These are phyloP conservation scores for Fusarium liriodendri DNA, from an alignment of 2,329 filamentous ascomycete genomes.

Conservation along the genomic window DNA sequence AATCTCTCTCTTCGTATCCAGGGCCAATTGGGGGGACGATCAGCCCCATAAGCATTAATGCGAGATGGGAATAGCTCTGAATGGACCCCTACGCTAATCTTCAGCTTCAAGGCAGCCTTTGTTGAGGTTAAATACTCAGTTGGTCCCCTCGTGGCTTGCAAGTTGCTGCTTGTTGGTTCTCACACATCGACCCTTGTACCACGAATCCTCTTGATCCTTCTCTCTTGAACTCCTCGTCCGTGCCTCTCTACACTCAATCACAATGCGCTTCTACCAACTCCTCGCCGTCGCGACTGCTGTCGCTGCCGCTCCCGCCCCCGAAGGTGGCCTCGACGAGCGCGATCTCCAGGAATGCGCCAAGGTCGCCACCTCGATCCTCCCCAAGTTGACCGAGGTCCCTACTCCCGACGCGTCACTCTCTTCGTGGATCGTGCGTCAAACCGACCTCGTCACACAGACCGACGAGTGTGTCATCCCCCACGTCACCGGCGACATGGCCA, in stretches of 20 bases:
- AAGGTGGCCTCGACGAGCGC: conserved; percentile 26
- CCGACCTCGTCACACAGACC: conserved; percentile 31
- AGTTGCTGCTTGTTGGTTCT: neutral
- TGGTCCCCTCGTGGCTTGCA: neutral
- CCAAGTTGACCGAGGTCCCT: conserved; percentile 36
- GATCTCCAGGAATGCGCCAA: conserved; percentile 34
- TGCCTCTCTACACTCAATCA: neutral
- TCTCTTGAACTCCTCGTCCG: neutral
- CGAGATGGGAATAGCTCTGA: neutral
- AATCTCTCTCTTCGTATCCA: neutral
- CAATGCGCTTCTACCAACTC: conserved; percentile 2
- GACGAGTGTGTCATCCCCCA: conserved; percentile 40
- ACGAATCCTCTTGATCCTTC: neutral
- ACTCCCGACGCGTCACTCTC: conserved; percentile 29
- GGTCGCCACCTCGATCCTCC: conserved; percentile 30
- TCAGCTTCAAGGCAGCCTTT: neutral
- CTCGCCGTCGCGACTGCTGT: conserved; percentile 20
- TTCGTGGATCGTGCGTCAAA: conserved; percentile 35
- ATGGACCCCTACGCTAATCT: neutral
- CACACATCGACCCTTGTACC: neutral
- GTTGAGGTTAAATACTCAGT: neutral
- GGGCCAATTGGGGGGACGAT: neutral
- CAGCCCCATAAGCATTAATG: neutral
- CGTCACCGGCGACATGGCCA: conserved; percentile 43
- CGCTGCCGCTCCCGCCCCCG: conserved; percentile 15